Percentiles rank a stretch among this genome's conserved stretches.
Conservation (phyloP, 2,329 filamentous ascomycete species). For the Ophiostoma populinum region DNA sequence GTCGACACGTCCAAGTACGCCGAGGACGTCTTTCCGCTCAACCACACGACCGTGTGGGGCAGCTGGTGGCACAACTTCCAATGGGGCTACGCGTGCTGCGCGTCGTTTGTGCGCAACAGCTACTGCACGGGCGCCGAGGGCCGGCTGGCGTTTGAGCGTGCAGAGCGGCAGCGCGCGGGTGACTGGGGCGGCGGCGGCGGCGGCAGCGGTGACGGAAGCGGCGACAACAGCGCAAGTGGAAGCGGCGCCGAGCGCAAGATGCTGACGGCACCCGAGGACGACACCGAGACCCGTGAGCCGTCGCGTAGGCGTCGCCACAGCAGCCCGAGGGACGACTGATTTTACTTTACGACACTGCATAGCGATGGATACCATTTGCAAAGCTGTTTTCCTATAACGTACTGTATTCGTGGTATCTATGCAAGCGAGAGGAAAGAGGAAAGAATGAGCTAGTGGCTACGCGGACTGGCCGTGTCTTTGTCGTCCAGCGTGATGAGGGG, state of each 20-base stretch:
- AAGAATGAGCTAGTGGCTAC: too few species aligned
- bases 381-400: too few species aligned
- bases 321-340: too few species aligned
- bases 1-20: constrained; percentile 77
- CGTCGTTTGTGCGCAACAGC: constrained; percentile 85
- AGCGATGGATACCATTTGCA: too few species aligned
- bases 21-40: constrained; percentile 76
- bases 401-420: too few species aligned
- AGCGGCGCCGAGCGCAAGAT: constrained; percentile 2
- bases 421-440: too few species aligned
- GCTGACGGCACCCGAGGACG: constrained; percentile 2
- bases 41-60: constrained; percentile 85
- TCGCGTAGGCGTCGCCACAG: too few species aligned
- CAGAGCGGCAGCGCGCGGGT: constrained; percentile 42
- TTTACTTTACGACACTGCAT: too few species aligned
- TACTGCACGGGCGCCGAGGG: constrained; percentile 93
- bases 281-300: neutral
- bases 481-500: constrained; percentile 1
- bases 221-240: neutral
- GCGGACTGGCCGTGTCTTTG: too few species aligned
- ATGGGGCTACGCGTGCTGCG: constrained; percentile 95
- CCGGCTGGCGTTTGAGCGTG: constrained; percentile 61
- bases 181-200: constrained; percentile 18
- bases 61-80: constrained; percentile 94
- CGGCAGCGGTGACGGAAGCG: neutral